Evolutionary conservation across 2,329 filamentous ascomycete species (phyloP).

Genomic region (Xylariaceae sp.): DNA sequence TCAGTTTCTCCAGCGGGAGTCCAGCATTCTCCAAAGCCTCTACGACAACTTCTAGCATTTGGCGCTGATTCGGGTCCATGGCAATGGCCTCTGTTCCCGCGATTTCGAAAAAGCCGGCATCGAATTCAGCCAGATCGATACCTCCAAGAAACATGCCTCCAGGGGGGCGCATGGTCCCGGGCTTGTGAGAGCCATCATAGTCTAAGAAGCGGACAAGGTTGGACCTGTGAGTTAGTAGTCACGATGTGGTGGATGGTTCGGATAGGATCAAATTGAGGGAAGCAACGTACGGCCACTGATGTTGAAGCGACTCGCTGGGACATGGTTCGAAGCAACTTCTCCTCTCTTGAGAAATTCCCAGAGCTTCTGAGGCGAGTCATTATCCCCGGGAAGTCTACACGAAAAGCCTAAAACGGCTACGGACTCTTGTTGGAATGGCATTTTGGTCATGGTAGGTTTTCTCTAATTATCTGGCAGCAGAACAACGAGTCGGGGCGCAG

Average conservation of each 20-base stretch:
- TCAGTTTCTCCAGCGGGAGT: conserved; percentile 16
- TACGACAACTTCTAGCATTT: conserved; percentile 28
- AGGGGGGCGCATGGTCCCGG: conserved; percentile 31
- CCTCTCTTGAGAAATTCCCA: conserved; percentile 11
- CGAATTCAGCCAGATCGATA: conserved; percentile 32
- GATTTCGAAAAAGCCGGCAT: conserved; percentile 31
- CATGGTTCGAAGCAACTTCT: conserved; percentile 21
- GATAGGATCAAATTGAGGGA: no score
- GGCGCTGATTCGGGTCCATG: conserved; percentile 25
- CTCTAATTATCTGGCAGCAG: no score
- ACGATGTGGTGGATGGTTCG: no score
- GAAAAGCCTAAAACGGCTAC: conserved; percentile 6
- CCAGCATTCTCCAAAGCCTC: conserved; percentile 29
- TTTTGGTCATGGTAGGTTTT: no score
- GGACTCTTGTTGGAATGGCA: conserved; percentile 9
- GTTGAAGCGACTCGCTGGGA: conserved; percentile 36
- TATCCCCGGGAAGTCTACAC: conserved; percentile 21
- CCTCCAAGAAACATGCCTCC: conserved; percentile 39
- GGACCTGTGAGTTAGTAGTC: no score
- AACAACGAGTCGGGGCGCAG: neutral
- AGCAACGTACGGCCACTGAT: no score
- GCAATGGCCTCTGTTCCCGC: conserved; percentile 11
- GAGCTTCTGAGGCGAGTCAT: conserved; percentile 23
- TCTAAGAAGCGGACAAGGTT: no score
- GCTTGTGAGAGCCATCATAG: conserved; percentile 35